Base-by-base conservation (phyloP, 768 basidiomycete species). In the Kockovaella imperatae region DNA sequence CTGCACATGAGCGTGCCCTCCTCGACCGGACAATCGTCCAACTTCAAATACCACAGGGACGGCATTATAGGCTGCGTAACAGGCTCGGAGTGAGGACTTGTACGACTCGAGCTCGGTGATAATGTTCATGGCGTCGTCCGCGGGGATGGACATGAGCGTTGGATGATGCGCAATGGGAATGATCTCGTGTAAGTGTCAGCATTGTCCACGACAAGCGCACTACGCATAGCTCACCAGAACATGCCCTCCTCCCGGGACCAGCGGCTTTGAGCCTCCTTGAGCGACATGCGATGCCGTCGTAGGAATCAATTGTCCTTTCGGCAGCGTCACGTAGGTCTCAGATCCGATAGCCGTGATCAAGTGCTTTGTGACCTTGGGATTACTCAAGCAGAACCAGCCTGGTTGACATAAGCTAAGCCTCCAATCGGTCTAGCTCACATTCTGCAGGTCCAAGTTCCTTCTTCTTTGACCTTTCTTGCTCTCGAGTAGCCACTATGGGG, bases 311-410 rank as follows among this genome's bases (percentile, higher is more conserved):
- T 93, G 89, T 2, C 95, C 95, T 68, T 95, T 97, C 0, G 95
- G 86, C n/a, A 97, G 74, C 0, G 95, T 91, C 41, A 96, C 73
- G 74, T 99, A 99, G 64, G 87, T 88, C 71, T 99, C 95, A 5
- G 77, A 70, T 13, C 91, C 95, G 63, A 99, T 95, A 0, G 87
- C 82, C 26, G 90, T 86, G 54, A 99, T 91, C 54, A 97, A 80
- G 63, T 97, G 87, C 74, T 97, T 99, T 49, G 87, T 91, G 31
- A 97, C 76, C 57, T 80, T 83, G 1, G 93, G 91, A 66, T 96
- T 96, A 34, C 88, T 91, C 45, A 99, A 72, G 69, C 95, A 99
- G 74, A 99, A 97, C 93, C 93, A 97, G 71, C 93, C 96, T 64
- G 39, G 23, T 51, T 1, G 7, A 10, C 4, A 41, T 62, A 34